Conservation (phyloP, 345 rosid species). For the Eucalyptus virginea region DNA sequence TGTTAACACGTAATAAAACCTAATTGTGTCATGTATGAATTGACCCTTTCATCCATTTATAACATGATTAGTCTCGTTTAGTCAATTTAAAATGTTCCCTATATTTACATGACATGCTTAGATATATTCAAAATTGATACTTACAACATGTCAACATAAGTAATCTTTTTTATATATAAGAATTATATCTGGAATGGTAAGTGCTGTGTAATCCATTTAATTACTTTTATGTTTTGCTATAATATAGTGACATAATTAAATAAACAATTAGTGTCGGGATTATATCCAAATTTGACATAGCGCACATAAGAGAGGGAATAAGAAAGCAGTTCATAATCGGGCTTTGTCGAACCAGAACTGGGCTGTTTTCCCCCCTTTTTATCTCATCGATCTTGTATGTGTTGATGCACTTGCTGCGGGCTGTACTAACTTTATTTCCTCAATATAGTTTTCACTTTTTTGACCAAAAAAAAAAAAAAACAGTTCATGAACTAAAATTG, state of each 20-base stretch:
- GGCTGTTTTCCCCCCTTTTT: no score
- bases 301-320: neutral
- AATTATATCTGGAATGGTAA: neutral
- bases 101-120: neutral
- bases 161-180: neutral
- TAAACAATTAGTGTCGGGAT: neutral
- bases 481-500: neutral
- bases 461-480: no score
- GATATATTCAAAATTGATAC: neutral
- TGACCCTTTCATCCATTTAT: neutral
- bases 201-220: neutral
- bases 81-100: neutral
- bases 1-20: neutral
- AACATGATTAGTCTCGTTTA: neutral
- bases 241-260: neutral
- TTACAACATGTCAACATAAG: neutral
- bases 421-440: no score
- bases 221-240: neutral
- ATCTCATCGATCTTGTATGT: no score
- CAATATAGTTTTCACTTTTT: no score
- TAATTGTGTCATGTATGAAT: rapidly evolving
- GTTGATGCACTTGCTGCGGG: no score
- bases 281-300: neutral
- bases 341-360: no score
- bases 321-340: neutral